phyloP scores from a whole-genome alignment of 495 filamentous ascomycete species.

The Aspergillus indologenus region DNA sequence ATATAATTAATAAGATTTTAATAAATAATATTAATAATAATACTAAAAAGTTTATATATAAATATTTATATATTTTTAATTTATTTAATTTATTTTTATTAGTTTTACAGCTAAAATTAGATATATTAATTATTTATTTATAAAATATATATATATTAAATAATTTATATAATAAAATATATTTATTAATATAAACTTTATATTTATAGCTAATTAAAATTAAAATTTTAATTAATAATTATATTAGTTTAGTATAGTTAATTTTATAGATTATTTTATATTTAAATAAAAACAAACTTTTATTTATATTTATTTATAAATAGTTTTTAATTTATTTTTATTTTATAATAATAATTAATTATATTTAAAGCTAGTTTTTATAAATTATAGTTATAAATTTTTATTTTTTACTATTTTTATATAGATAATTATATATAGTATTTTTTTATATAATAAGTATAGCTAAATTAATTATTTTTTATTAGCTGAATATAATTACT shows the following conservation, averaged over 20 bases:
- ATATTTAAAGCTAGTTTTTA: not conserved
- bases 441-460: too few relatives aligned
- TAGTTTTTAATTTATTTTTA: not conserved
- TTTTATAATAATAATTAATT: slow-evolving; percentile 5
- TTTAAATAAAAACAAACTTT: not conserved
- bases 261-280: too few relatives aligned
- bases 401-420: not conserved
- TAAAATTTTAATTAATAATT: too few relatives aligned
- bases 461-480: too few relatives aligned
- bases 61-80: not conserved
- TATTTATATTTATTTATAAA: not conserved
- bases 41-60: not conserved
- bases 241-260: too few relatives aligned
- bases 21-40: not conserved
- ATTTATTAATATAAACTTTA: not conserved
- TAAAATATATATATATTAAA: slow-evolving; percentile 2
- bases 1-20: too few relatives aligned
- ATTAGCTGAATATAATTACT: too few relatives aligned
- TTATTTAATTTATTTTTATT: not conserved
- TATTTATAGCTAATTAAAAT: too few relatives aligned
- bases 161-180: slow-evolving; percentile 4
- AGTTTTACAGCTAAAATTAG: not conserved
- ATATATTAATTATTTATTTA: slow-evolving; percentile 3
- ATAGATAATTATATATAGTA: not conserved
- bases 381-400: too few relatives aligned